These are phyloP conservation scores for Zygosaccharomyces gambellarensis DNA, from an alignment of 805 yeast genomes.

Conservation along the genomic window DNA sequence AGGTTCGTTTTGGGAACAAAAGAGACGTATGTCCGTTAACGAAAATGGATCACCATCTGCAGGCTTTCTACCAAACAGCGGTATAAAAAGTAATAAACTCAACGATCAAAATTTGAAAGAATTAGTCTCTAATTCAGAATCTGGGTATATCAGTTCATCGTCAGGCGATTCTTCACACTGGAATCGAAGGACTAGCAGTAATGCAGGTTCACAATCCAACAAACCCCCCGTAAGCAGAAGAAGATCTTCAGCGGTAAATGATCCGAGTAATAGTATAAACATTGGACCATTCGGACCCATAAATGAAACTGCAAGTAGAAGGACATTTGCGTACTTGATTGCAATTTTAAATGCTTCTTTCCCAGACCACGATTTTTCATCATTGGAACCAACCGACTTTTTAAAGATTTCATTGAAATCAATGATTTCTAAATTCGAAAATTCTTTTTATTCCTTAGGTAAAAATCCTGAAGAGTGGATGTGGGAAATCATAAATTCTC, in stretches of 20 bases:
- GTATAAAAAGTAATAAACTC: conserved; percentile 26
- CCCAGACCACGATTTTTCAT: conserved; percentile 93
- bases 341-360: conserved; percentile 87
- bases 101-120: conserved; percentile 36
- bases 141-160: conserved; percentile 30
- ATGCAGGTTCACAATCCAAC: conserved; percentile 21
- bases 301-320: conserved; percentile 76
- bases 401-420: conserved; percentile 46
- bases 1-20: conserved; percentile 39
- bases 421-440: conserved; percentile 65
- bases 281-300: conserved; percentile 87
- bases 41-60: conserved; percentile 31
- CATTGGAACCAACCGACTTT: conserved; percentile 75
- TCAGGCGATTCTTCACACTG: conserved; percentile 17
- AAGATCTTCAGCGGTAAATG: conserved; percentile 29
- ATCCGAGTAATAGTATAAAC: conserved; percentile 24
- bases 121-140: conserved; percentile 25
- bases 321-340: conserved; percentile 84
- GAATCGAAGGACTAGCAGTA: conserved; percentile 27
- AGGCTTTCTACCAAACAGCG: conserved; percentile 4
- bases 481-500: conserved; percentile 83
- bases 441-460: conserved; percentile 65
- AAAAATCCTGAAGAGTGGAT: conserved; percentile 58
- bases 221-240: conserved; percentile 16
- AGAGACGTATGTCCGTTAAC: conserved; percentile 38